Base-by-base conservation (phyloP, 345 rosid species). In the Microthlaspi erraticum region DNA sequence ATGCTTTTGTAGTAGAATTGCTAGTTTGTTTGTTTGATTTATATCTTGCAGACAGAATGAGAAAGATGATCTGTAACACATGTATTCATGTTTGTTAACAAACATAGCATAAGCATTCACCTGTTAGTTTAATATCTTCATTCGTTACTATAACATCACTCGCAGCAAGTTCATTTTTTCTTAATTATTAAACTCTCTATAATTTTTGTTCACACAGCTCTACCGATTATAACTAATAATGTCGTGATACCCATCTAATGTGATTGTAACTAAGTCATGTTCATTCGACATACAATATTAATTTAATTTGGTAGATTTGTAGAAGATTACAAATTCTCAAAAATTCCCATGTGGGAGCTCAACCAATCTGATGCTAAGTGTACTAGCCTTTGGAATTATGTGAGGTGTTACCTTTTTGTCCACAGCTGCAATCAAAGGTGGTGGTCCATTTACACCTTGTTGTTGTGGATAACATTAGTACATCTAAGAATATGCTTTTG, bases 331-430 rank as follows among this genome's bases (percentile, higher is more conserved):
- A 59, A 5, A 58, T 14, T 36, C 19, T 31, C n/a, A 32, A 12
- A 68, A 33, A 20, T 26, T 58, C 46, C 56, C 78, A 74, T 59
- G 78, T 74, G 78, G 62, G 66, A 74, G 41, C 61, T 66, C 73
- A 59, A 67, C 62, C 62, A 67, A 33, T 59, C n/a, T 37, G 58
- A 73, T 74, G 32, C 14, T 42, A 74, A 60, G 64, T 49, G 64
- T 49, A 39, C 13, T 62, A 45, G 61, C 41, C 48, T 52, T 43
- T 74, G 62, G 49, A 60, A 43, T 34, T 52, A 67, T 52, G 13
- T 50, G 55, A 67, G 36, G 48, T 49, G 65, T 66, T 59, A 32
- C 51, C 38, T 45, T 51, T 66, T 58, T 66, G 63, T 66, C 56
- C 78, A 74, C 46, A 59, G n/a, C 32, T 58, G 50, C n/a, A 49